These are phyloP conservation scores for Penicillium sp. DNA, from an alignment of 2,329 filamentous ascomycete species.

Conservation along the genomic window DNA sequence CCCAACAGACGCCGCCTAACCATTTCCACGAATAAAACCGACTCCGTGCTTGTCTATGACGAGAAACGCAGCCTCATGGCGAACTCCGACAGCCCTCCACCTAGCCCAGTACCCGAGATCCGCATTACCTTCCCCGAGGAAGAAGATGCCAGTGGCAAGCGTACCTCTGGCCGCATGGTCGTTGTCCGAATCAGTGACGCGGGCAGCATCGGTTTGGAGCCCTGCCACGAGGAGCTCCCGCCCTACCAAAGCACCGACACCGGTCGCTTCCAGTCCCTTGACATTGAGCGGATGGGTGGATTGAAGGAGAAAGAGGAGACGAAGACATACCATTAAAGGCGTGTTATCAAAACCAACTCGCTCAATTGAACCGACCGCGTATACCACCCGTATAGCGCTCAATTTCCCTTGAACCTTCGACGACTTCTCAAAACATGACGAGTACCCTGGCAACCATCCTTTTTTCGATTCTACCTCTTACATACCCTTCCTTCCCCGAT, in stretches of 20 bases:
- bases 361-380: neutral
- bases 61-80: slow-evolving; percentile 76
- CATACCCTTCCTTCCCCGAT: slow-evolving; percentile 25
- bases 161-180: slow-evolving; percentile 81
- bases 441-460: slow-evolving; percentile 29
- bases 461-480: slow-evolving; percentile 18
- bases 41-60: slow-evolving; percentile 71
- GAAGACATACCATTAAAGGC: slow-evolving; percentile 36
- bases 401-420: slow-evolving; percentile 20
- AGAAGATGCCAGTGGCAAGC: slow-evolving; percentile 72
- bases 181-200: slow-evolving; percentile 88
- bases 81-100: slow-evolving; percentile 70
- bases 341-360: neutral
- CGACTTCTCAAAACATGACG: slow-evolving; percentile 35
- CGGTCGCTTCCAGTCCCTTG: slow-evolving; percentile 84
- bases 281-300: slow-evolving; percentile 91
- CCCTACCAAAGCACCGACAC: slow-evolving; percentile 82
- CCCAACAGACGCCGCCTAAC: slow-evolving; percentile 58
- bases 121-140: slow-evolving; percentile 98
- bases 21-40: slow-evolving; percentile 60
- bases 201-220: slow-evolving; percentile 81
- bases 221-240: slow-evolving; percentile 74
- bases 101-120: slow-evolving; percentile 89
- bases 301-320: slow-evolving; percentile 77
- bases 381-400: neutral